These are phyloP conservation scores for Aspergillus fijiensis DNA, from an alignment of 2,329 filamentous ascomycete genomes.

Conservation along the genomic window DNA sequence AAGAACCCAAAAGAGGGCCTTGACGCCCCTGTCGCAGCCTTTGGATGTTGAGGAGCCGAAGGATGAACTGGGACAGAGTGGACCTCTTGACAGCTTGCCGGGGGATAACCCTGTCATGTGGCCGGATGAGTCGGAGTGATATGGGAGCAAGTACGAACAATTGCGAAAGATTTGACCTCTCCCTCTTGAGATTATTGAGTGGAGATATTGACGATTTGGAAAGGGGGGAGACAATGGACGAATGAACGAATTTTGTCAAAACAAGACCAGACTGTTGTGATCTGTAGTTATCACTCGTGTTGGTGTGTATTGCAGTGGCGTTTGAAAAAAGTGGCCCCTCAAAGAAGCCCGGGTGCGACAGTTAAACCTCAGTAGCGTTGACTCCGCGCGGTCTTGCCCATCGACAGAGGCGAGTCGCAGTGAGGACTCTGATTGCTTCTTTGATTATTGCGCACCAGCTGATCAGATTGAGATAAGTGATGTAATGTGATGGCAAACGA, in stretches of 20 bases:
- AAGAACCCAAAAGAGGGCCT: constrained; percentile 10
- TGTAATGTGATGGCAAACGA: neutral
- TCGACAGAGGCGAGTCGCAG: neutral
- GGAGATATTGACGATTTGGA: neutral
- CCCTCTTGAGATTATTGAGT: neutral
- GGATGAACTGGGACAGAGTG: constrained; percentile 20
- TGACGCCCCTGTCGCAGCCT: constrained; percentile 10
- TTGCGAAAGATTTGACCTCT: no score
- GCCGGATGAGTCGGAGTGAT: neutral
- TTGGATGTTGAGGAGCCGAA: constrained; percentile 13
- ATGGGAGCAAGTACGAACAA: neutral
- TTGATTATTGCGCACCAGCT: neutral
- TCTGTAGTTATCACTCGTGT: neutral
- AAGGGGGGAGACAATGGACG: neutral
- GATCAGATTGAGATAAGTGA: neutral
- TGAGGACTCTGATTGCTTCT: no score
- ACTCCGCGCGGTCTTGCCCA: neutral
- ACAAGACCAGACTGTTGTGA: no score
- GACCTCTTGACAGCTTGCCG: constrained; percentile 14
- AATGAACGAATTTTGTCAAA: no score
- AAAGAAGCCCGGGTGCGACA: neutral
- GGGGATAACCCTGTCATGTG: constrained; percentile 16
- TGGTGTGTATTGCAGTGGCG: neutral
- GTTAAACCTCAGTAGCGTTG: neutral
- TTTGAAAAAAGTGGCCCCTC: neutral